Base-by-base conservation (phyloP, 257 asterid species). In the Solanum pimpinellifolium region DNA sequence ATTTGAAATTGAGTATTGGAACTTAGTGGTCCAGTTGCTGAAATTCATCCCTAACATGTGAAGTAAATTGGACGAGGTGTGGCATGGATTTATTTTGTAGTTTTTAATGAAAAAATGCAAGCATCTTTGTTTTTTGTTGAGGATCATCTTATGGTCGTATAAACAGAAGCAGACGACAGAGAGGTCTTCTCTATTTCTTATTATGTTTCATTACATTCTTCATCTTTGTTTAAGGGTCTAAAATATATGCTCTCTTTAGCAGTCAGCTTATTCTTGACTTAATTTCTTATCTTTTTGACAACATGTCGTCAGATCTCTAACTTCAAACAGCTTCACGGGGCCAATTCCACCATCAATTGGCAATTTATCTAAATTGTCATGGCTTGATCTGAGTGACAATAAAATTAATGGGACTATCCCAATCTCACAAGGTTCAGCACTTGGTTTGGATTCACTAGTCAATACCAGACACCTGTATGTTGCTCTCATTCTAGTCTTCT, bases 331-430 rank as follows among this genome's bases (percentile, higher is more conserved):
- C 91, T 95, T 95, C 90, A 95, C 47, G 77, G 98, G 98, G 75
- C 69, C 93, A 10, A 96, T 95, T 90, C 99, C 99, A 56, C 87
- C 91, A 85, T 93, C 99, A 27, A 90, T 96, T 85, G 98, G 99
- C 44, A 92, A 93, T 83, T 90, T 96, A 59, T 84, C 91, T 35
- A 90, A 62, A n/a, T 93, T 96, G 44, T 95, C 98, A 21, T 96
- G 99, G 99, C 91, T 96, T 85, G 98, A 96, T 88, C 91, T 96
- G 84, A 93, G 98, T 87, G 90, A 91, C 87, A 96, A 96, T 89
- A 76, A 85, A 83, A 95, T 96, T 56, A 92, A 49, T 81, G 99
- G 98, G 52, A 78, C 90, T 83, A 93, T 96, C 90, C 99, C 99
- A 80, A 90, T 96, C 90, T 94, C 98, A 9, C 90, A 12, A 87